phyloP scores from a whole-genome alignment of 1,284 basidiomycete genomes.

The Apiotrichum akiyoshidainum region DNA sequence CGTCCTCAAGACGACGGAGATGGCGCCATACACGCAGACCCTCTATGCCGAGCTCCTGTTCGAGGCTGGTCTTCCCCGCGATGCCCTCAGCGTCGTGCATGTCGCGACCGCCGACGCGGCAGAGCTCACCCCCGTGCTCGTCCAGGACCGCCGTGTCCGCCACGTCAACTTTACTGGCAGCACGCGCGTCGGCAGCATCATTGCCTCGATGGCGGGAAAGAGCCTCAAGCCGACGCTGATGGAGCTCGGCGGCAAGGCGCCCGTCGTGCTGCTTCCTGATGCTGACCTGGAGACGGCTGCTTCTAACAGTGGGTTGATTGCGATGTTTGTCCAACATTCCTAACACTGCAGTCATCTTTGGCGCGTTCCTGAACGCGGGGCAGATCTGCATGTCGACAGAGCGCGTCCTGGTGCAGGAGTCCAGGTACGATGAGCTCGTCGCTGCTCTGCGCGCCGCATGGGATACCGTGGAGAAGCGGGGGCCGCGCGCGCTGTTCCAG shows the following conservation, averaged over 20 bases:
- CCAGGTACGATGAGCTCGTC: constrained; percentile 49
- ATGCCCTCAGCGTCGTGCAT: constrained; percentile 61
- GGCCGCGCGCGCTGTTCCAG: constrained; percentile 53
- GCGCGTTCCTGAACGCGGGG: constrained; percentile 62
- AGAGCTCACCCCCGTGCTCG: constrained; percentile 55
- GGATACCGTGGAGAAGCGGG: constrained; percentile 37
- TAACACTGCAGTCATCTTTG: constrained; percentile 56
- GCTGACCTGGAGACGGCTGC: constrained; percentile 62
- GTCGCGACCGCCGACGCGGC: constrained; percentile 55
- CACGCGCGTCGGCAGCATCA: constrained; percentile 48
- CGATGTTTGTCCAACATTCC: neutral
- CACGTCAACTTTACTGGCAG: constrained; percentile 54
- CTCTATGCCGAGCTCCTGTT: constrained; percentile 53
- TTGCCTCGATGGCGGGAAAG: constrained; percentile 46
- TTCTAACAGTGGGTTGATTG: constrained; percentile 20
- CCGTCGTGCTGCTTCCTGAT: constrained; percentile 58
- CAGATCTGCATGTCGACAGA: constrained; percentile 71
- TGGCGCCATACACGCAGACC: constrained; percentile 57
- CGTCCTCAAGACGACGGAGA: constrained; percentile 62
- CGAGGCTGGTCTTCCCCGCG: constrained; percentile 60
- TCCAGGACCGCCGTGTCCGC: constrained; percentile 57
- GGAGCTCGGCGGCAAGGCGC: constrained; percentile 54
- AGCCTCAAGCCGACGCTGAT: constrained; percentile 50
- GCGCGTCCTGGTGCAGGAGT: constrained; percentile 59
- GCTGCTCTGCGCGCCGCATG: constrained; percentile 29